phyloP scores from a whole-genome alignment of 2,329 filamentous ascomycete genomes.

The Alternaria arbusti region DNA sequence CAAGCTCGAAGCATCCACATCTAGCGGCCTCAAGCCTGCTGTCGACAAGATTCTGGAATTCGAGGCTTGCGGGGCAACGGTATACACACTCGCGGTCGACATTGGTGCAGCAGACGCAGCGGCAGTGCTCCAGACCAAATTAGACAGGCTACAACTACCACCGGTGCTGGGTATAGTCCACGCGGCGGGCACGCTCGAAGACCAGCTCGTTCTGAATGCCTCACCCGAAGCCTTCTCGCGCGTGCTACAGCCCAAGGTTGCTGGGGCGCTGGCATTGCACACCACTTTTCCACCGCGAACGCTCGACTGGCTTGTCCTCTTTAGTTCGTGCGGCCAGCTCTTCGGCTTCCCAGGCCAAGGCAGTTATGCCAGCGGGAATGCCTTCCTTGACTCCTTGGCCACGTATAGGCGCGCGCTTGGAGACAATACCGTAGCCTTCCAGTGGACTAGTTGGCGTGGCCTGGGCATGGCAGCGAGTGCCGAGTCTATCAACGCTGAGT shows the following conservation, averaged over 20 bases:
- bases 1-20: background rate
- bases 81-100: conserved; percentile 48
- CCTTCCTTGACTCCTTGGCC: conserved; percentile 40
- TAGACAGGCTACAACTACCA: conserved; percentile 48
- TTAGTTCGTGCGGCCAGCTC: conserved; percentile 35
- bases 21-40: conserved; percentile 12
- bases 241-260: conserved; percentile 44
- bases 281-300: conserved; percentile 31
- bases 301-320: conserved; percentile 37
- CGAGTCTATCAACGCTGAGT: conserved; percentile 51
- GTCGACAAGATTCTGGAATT: conserved; percentile 22
- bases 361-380: conserved; percentile 37
- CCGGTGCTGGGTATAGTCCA: conserved; percentile 52
- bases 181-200: conserved; percentile 49
- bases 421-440: conserved; percentile 52
- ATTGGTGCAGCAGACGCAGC: conserved; percentile 39
- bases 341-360: conserved; percentile 32
- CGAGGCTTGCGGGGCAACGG: conserved; percentile 34
- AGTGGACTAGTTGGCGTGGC: conserved; percentile 54
- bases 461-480: conserved; percentile 49
- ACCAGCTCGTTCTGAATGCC: conserved; percentile 45
- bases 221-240: conserved; percentile 36
- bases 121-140: background rate
- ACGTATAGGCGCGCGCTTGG: conserved; percentile 38
- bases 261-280: conserved; percentile 37